Conservation (phyloP, 176 grass and related monocot species). For the Triticum urartu region DNA sequence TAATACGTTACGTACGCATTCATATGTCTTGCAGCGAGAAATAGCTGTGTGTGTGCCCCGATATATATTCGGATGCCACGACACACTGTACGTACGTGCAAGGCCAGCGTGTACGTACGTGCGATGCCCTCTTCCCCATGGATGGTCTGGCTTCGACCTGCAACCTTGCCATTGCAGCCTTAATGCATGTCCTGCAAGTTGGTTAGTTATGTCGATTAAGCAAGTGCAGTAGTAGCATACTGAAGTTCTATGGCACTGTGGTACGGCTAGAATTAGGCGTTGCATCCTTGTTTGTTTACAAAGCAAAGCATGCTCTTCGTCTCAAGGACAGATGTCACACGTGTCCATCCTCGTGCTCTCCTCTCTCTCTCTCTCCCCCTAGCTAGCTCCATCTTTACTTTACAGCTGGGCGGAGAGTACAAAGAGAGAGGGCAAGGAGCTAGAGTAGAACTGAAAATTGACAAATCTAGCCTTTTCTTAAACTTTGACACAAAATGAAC, state of each 20-base stretch:
- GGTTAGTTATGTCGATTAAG: not conserved
- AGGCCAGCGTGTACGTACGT: too few species aligned
- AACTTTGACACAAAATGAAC: too few species aligned
- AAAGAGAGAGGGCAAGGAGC: constrained; percentile 5
- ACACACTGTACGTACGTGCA: not conserved
- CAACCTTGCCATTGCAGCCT: not conserved
- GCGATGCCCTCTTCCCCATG: too few species aligned
- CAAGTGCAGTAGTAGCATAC: not conserved
- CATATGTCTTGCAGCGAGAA: not conserved
- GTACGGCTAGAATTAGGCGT: not conserved
- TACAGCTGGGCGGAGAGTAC: constrained; percentile 11
- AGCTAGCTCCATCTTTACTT: constrained; percentile 28
- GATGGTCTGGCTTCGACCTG: too few species aligned
- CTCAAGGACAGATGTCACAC: constrained; percentile 15
- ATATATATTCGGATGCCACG: constrained; percentile 6
- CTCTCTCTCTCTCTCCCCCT: too few species aligned
- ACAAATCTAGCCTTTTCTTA: too few species aligned
- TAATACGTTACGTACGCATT: not conserved
- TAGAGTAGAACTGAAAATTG: too few species aligned
- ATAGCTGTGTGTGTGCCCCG: constrained; percentile 23
- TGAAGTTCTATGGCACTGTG: not conserved
- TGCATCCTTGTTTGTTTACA: not conserved
- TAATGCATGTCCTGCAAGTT: not conserved
- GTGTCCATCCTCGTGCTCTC: not conserved
- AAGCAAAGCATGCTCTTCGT: not conserved